Conservation (phyloP, 345 rosid genomes). For the Euphorbia peplus region DNA sequence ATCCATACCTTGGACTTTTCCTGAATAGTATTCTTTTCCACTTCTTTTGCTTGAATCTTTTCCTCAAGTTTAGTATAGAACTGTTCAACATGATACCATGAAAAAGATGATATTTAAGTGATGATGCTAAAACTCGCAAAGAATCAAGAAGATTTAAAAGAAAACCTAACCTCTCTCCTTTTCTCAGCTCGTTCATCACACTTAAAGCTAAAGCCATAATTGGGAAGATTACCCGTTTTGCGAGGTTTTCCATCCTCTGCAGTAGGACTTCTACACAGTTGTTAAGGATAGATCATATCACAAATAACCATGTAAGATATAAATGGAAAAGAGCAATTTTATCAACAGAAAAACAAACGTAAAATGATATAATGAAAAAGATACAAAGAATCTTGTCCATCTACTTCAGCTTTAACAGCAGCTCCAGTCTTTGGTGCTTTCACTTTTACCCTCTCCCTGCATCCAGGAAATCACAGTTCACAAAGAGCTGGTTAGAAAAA, state of each 20-base stretch:
- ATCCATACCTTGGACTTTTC: constrained; percentile 80
- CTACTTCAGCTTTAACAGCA: constrained; percentile 54
- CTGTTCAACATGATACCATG: constrained; percentile 38
- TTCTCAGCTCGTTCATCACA: constrained; percentile 98
- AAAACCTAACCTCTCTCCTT: constrained; percentile 79
- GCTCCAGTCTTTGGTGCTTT: constrained; percentile 57
- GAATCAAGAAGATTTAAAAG: constrained; percentile 11
- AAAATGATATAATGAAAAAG: constrained; percentile 37
- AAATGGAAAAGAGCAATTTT: constrained; percentile 13
- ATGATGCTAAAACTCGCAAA: constrained; percentile 4
- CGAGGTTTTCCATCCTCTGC: constrained; percentile 64
- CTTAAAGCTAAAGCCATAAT: constrained; percentile 93
- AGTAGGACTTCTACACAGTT: constrained; percentile 50
- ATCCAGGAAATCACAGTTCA: constrained; percentile 28
- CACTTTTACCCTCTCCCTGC: constrained; percentile 62
- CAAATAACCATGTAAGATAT: not conserved
- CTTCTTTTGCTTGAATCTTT: constrained; percentile 93
- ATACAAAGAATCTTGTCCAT: constrained; percentile 62
- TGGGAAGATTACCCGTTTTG: constrained; percentile 75
- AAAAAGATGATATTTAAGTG: constrained; percentile 7
- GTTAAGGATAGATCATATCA: constrained; percentile 28
- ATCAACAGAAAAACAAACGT: constrained; percentile 15
- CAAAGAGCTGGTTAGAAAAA: constrained; percentile 15
- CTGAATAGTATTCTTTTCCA: constrained; percentile 68
- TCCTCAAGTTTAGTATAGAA: constrained; percentile 95